A percentile compares a stretch with the other conserved stretches of the same genome.
These are phyloP conservation scores for Lyophyllum semitale DNA, from an alignment of 768 basidiomycete species.

Conservation along the genomic window DNA sequence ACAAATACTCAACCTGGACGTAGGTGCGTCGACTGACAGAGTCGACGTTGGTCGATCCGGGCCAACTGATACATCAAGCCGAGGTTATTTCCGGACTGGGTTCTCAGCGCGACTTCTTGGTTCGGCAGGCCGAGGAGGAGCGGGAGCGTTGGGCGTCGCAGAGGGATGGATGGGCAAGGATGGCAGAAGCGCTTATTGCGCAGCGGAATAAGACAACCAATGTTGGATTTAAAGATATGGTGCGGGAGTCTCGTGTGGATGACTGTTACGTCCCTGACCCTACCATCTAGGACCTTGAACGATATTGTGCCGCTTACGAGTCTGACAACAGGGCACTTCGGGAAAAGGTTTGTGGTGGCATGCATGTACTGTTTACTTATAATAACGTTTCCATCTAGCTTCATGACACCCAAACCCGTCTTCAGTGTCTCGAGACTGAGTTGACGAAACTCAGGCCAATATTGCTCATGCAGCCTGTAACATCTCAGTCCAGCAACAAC, in stretches of 20 bases:
- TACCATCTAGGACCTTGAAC: constrained; percentile 53
- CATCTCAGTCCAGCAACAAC: constrained; percentile 24
- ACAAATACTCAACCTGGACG: background rate
- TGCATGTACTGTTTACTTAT: background rate
- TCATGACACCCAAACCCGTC: constrained; percentile 53
- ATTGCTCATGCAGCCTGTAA: constrained; percentile 62
- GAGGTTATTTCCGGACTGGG: constrained; percentile 57
- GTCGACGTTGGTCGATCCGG: constrained; percentile 35
- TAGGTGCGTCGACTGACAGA: constrained; percentile 53
- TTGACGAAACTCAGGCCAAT: constrained; percentile 66
- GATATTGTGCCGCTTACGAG: constrained; percentile 49
- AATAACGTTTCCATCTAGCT: constrained; percentile 42
- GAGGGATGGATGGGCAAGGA: constrained; percentile 63
- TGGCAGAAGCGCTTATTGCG: constrained; percentile 64
- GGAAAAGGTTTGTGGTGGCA: constrained; percentile 49
- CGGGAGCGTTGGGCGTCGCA: constrained; percentile 64
- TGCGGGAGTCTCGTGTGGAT: background rate
- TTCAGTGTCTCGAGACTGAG: constrained; percentile 62
- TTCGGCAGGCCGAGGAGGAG: constrained; percentile 56
- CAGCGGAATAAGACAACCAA: constrained; percentile 43
- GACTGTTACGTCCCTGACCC: constrained; percentile 8
- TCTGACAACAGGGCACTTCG: constrained; percentile 64
- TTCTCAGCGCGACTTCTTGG: constrained; percentile 59
- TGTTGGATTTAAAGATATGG: constrained; percentile 17
- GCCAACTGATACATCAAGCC: constrained; percentile 60